These are phyloP conservation scores for Maudiozyma barnettii DNA, from an alignment of 805 yeast species.

Conservation along the genomic window DNA sequence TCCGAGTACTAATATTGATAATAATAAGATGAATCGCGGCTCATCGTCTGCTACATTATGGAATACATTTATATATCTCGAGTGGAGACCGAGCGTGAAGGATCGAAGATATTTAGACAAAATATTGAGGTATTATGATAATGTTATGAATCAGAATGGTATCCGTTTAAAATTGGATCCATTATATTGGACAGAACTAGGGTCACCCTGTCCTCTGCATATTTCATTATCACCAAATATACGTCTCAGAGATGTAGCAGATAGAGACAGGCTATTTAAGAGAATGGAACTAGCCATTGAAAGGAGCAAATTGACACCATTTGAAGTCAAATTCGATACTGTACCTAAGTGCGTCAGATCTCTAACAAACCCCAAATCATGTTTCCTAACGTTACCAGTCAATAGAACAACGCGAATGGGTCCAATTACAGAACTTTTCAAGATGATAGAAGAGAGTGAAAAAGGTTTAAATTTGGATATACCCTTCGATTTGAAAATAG, in stretches of 20 bases:
- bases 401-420: not conserved
- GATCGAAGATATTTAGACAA: conserved; percentile 12
- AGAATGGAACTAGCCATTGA: not conserved
- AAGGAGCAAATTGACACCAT: conserved; percentile 1
- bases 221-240: conserved; percentile 17
- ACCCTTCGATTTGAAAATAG: not conserved
- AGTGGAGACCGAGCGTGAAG: conserved; percentile 16
- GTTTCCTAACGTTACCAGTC: not conserved
- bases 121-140: conserved; percentile 7
- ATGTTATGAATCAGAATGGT: not conserved
- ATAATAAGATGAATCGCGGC: not conserved
- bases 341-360: not conserved
- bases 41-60: conserved; percentile 1
- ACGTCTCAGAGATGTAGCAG: conserved; percentile 4
- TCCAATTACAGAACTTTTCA: not conserved
- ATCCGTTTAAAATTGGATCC: conserved; percentile 15
- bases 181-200: conserved; percentile 15
- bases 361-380: not conserved
- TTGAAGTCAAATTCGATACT: not conserved
- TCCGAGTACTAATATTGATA: conserved; percentile 8
- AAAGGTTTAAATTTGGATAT: not conserved
- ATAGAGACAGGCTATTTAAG: conserved; percentile 7
- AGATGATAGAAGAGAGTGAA: not conserved
- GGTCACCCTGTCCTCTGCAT: conserved; percentile 24
- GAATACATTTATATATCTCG: conserved; percentile 19